phyloP scores from a whole-genome alignment of 2,329 filamentous ascomycete genomes.

The Phaeophleospora eucalypticola region DNA sequence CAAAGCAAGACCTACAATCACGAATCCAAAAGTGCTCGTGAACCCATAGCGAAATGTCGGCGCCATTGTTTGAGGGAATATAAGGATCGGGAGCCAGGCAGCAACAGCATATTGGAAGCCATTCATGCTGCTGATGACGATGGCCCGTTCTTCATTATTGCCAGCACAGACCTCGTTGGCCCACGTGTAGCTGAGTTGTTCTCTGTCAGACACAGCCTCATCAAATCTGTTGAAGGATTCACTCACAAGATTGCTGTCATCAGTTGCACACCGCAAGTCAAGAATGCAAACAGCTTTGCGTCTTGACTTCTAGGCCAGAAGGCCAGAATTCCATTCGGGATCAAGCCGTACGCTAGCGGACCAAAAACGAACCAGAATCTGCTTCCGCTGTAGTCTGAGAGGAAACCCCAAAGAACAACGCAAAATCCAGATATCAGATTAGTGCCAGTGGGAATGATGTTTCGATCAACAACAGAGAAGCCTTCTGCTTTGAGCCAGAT shows the following conservation, averaged over 20 bases:
- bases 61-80: slow-evolving; percentile 11
- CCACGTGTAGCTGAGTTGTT: slow-evolving; percentile 6
- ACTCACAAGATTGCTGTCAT: slow-evolving; percentile 9
- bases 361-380: slow-evolving; percentile 7
- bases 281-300: slow-evolving; percentile 7
- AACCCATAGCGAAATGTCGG: slow-evolving; percentile 9
- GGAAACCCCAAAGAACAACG: slow-evolving; percentile 9
- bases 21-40: slow-evolving; percentile 8
- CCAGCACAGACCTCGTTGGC: slow-evolving; percentile 46
- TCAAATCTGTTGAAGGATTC: not conserved
- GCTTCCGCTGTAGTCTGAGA: slow-evolving; percentile 11
- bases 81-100: slow-evolving; percentile 55
- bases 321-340: slow-evolving; percentile 8
- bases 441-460: slow-evolving; percentile 4
- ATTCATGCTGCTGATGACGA: slow-evolving; percentile 63
- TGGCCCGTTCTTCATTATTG: slow-evolving; percentile 61
- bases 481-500: slow-evolving; percentile 8
- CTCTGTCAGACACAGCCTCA: not conserved
- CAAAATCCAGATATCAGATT: slow-evolving; percentile 6
- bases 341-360: slow-evolving; percentile 4
- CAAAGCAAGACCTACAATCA: slow-evolving; percentile 3
- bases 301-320: slow-evolving; percentile 6
- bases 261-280: slow-evolving; percentile 4
- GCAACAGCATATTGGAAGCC: slow-evolving; percentile 65
- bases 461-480: slow-evolving; percentile 7